Percentiles rank a stretch among this genome's conserved stretches.
phyloP scores from a whole-genome alignment of 2,329 filamentous ascomycete species.

The Penicillium italicum region DNA sequence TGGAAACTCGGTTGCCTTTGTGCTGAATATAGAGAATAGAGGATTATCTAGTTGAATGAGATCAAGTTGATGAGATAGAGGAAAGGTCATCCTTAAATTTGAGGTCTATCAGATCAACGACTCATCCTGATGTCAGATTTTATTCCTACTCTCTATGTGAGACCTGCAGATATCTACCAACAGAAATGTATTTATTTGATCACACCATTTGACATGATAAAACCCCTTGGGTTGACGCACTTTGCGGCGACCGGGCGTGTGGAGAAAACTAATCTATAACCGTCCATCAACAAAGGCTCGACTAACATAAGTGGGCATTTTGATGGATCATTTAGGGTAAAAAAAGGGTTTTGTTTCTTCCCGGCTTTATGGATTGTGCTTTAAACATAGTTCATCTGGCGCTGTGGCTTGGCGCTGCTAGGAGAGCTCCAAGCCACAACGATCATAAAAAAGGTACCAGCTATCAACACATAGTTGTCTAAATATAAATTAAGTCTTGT shows the following conservation, averaged over 20 bases:
- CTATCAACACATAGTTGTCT: neutral
- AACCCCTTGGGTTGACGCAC: too few relatives aligned
- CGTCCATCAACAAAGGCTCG: too few relatives aligned
- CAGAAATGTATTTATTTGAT: too few relatives aligned
- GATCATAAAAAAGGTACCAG: neutral
- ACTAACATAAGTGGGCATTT: too few relatives aligned
- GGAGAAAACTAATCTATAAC: too few relatives aligned
- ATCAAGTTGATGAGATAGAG: too few relatives aligned
- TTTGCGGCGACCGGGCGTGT: too few relatives aligned
- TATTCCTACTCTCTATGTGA: neutral
- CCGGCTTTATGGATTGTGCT: too few relatives aligned
- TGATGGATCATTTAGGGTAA: too few relatives aligned
- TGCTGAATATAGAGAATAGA: neutral
- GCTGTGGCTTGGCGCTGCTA: neutral
- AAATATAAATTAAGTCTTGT: too few relatives aligned
- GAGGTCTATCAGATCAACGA: neutral
- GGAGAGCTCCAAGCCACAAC: neutral
- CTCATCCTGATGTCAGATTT: slow-evolving; percentile 2
- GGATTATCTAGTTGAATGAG: neutral
- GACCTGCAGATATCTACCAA: too few relatives aligned
- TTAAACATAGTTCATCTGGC: neutral
- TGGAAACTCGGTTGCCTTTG: neutral
- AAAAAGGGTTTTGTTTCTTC: too few relatives aligned
- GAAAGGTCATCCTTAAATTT: neutral
- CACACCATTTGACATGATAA: neutral